phyloP scores from a whole-genome alignment of 208 protist species.

The Crithidia mellificae region DNA sequence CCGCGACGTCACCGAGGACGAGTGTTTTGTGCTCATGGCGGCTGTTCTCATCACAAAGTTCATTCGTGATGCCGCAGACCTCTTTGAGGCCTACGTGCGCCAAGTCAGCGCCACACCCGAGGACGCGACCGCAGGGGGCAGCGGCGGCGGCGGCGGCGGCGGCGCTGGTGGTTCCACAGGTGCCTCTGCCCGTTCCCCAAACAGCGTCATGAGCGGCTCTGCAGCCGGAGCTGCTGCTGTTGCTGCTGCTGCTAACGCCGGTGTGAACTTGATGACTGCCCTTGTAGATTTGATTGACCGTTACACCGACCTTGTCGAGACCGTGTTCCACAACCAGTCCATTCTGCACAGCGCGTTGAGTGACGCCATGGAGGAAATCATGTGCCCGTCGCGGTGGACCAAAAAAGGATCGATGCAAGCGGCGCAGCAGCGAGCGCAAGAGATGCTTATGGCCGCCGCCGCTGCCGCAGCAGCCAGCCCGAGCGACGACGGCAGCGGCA shows the following conservation, averaged over 20 bases:
- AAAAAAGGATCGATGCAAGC: conserved; percentile 32
- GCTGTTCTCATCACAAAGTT: conserved; percentile 59
- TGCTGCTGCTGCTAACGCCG: conserved; percentile 5
- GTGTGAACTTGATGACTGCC: conserved; percentile 34
- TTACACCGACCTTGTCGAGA: conserved; percentile 43
- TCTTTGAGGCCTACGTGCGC: conserved; percentile 37
- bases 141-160: not conserved
- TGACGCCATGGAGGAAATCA: conserved; percentile 53
- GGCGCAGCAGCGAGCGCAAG: conserved; percentile 29
- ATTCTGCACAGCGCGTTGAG: conserved; percentile 42
- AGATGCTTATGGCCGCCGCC: conserved; percentile 18
- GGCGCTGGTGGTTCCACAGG: not conserved
- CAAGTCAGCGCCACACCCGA: not conserved
- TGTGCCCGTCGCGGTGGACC: conserved; percentile 56
- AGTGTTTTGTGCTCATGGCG: conserved; percentile 53
- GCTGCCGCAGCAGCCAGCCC: not conserved
- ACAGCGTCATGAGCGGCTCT: not conserved
- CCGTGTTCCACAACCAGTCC: conserved; percentile 39
- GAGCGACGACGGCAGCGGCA: not conserved
- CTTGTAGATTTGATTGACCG: conserved; percentile 26
- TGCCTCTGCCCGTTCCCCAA: no score
- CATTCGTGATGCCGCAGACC: conserved; percentile 30
- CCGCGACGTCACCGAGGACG: conserved; percentile 41
- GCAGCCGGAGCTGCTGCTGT: conserved; percentile 2
- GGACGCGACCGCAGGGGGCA: not conserved